Conservation (phyloP, 2,329 filamentous ascomycete species). For the Talaromyces sp. region DNA sequence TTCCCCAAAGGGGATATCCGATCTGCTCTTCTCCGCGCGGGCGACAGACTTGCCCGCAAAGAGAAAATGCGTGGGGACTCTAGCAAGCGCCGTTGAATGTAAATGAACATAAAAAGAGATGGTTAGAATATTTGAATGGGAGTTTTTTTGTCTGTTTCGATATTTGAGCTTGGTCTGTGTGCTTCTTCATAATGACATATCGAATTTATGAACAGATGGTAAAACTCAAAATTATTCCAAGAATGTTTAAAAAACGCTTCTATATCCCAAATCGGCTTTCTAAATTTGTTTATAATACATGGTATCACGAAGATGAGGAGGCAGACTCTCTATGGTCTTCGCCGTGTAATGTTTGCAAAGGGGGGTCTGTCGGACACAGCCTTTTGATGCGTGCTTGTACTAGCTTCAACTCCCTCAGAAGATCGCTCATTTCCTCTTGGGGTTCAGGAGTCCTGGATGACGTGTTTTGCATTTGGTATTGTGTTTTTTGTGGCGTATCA, state of each 20-base stretch:
- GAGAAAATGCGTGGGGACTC: slow-evolving; percentile 43
- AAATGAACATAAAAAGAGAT: slow-evolving; percentile 1
- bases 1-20: slow-evolving; percentile 86
- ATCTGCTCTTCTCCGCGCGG: slow-evolving; percentile 53
- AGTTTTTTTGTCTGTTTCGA: background rate
- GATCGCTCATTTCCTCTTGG: background rate
- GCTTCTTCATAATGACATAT: background rate
- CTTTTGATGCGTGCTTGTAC: background rate
- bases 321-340: background rate
- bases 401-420: background rate
- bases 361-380: background rate
- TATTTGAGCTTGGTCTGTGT: background rate
- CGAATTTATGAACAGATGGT: background rate
- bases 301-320: background rate
- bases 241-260: background rate
- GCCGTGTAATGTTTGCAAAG: background rate
- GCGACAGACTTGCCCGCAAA: slow-evolving; percentile 52
- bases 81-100: slow-evolving; percentile 25
- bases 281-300: background rate
- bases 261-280: background rate
- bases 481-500: background rate
- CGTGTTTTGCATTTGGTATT: background rate
- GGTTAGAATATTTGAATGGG: background rate
- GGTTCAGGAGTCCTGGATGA: background rate
- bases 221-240: background rate